Evolutionary conservation across 805 yeast genomes (phyloP).

Genomic region (Teunomyces kruisii): DNA sequence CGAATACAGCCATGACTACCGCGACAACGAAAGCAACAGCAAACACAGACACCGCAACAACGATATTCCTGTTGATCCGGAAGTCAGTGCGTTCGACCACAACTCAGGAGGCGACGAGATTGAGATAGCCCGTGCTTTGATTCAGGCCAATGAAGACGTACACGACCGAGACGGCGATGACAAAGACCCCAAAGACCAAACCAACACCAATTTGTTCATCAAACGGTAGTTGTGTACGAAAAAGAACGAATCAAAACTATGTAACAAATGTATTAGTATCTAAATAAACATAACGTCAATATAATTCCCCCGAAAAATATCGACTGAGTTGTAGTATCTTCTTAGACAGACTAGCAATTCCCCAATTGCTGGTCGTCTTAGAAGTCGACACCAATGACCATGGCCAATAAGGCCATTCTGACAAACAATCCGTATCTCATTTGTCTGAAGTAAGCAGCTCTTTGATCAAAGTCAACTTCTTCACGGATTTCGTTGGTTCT

Average conservation of each 20-base stretch:
- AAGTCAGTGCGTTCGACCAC: constrained; percentile 48
- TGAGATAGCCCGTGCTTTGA: constrained; percentile 65
- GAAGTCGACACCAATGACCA: constrained; percentile 95
- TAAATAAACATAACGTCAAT: neutral
- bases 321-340: neutral
- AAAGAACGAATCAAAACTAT: too few species aligned
- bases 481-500: constrained; percentile 94
- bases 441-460: constrained; percentile 99
- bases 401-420: constrained; percentile 97
- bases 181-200: neutral
- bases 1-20: constrained; percentile 13
- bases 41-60: constrained; percentile 16
- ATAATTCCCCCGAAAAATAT: constrained; percentile 3
- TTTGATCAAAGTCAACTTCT: constrained; percentile 98
- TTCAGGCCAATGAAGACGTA: constrained; percentile 53
- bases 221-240: too few species aligned
- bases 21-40: constrained; percentile 8
- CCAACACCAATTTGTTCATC: too few species aligned
- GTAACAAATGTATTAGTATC: neutral
- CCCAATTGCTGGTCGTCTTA: constrained; percentile 28
- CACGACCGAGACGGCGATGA: constrained; percentile 13
- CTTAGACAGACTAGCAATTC: constrained; percentile 16
- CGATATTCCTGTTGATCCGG: constrained; percentile 58
- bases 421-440: constrained; percentile 98
- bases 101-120: constrained; percentile 50